Percentiles rank a stretch among this genome's conserved stretches.
These are phyloP conservation scores for Berkeleyomyces rouxiae DNA, from an alignment of 2,329 filamentous ascomycete species.

Conservation along the genomic window DNA sequence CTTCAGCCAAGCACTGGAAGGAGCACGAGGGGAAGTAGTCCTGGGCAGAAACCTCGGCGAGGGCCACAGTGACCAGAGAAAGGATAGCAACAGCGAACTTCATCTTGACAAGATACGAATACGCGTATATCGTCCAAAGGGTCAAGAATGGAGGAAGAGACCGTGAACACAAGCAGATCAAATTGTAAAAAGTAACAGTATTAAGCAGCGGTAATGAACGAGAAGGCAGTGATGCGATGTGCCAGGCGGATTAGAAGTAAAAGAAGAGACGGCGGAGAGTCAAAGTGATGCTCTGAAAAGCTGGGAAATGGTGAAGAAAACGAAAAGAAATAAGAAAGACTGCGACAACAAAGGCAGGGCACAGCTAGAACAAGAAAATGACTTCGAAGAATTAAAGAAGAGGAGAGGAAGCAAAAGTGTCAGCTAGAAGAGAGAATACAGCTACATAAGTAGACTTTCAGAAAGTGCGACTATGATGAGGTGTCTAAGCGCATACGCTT, in stretches of 20 bases:
- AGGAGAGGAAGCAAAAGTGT: background rate
- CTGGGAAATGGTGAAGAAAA: background rate
- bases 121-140: no score
- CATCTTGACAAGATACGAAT: constrained; percentile 20
- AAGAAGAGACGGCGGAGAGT: background rate
- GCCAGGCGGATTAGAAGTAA: background rate
- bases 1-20: constrained; percentile 22
- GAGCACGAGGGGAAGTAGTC: constrained; percentile 26
- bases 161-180: no score
- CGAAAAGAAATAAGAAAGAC: background rate
- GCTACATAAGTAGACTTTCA: background rate
- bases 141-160: no score
- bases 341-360: background rate
- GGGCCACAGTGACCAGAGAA: constrained; percentile 21
- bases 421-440: background rate
- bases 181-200: no score
- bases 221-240: background rate
- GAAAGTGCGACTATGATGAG: background rate
- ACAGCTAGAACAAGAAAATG: background rate
- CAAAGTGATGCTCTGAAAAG: background rate
- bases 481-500: background rate
- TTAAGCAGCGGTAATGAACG: no score
- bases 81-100: constrained; percentile 22
- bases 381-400: background rate
- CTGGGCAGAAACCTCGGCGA: constrained; percentile 18